Evolutionary conservation across 164 flowering plant genomes (phyloP), one percentile per base, ranked within the genome.

Genomic region (Vitis rupestris): DNA sequence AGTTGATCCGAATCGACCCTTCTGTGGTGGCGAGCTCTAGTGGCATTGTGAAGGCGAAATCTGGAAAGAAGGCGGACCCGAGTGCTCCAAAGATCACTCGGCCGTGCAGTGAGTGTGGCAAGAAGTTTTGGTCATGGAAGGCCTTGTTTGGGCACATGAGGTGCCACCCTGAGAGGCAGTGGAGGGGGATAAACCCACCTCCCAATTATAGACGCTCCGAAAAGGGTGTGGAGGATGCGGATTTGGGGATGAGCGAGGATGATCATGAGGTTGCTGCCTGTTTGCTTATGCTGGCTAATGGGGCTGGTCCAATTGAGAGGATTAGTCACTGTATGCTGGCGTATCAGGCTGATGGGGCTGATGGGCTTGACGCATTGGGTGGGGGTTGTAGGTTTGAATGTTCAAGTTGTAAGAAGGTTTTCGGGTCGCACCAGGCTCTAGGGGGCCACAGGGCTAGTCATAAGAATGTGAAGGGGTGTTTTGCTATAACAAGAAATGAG

Each of bases 61-160:
- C 69, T 8, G 15, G 52, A n/a, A 83, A 77, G 49, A 85, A 79
- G 59, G 88, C 89, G 0, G 83, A 85, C 74, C 86, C 89, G 0
- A 11, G 27, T 62, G 87, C 93, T 2, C 87, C 84, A 0, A 81
- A 85, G 67, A 82, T 83, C 67, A 83, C 92, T 0, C 72, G 72
- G 23, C 92, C 97, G 0, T 94, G 99, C 66, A 88, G 68, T 7
- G 98, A 94, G 75, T 94, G 99, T 53, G 98, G 99, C 15, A 90
- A 85, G 79, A 78, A 71, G 74, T 94, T 94, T 72, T 88, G 89
- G 89, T 94, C 99, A 2, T 79, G 86, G 88, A 94, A 94, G 75
- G 98, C 98, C 1, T 82, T 92, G 48, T 92, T 87, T 63, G 98
- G 98, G 4, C 98, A 94, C 80, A 94, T 94, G 98, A 79, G 98